Evolutionary conservation across 2,329 filamentous ascomycete genomes (phyloP).

Genomic region (Claviceps quebecensis): DNA sequence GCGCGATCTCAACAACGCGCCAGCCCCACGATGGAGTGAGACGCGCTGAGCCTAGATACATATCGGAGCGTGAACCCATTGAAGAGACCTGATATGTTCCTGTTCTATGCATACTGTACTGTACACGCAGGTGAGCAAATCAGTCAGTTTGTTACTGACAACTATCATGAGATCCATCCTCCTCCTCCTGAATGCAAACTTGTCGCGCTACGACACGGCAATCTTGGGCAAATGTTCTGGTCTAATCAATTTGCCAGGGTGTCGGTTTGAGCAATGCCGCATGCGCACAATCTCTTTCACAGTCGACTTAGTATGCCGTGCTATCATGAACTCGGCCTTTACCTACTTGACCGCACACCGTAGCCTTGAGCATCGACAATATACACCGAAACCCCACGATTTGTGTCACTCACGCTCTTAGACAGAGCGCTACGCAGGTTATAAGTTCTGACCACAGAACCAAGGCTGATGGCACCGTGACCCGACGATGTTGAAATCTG

Average conservation of each 20-base stretch:
- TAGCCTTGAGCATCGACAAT: not conserved
- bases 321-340: not conserved
- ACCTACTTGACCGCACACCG: not conserved
- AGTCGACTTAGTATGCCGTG: not conserved
- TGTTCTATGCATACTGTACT: not conserved
- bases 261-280: not conserved
- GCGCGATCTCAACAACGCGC: too few species aligned
- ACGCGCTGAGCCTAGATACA: too few species aligned
- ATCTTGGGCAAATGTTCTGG: not conserved
- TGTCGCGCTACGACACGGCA: not conserved
- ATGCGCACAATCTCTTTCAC: not conserved
- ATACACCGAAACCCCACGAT: not conserved
- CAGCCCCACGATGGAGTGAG: too few species aligned
- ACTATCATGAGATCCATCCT: not conserved
- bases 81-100: not conserved
- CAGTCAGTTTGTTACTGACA: not conserved
- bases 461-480: not conserved
- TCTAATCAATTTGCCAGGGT: not conserved
- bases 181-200: not conserved
- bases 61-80: not conserved
- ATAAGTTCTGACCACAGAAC: not conserved
- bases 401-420: not conserved
- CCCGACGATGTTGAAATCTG: not conserved
- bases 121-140: not conserved
- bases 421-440: not conserved